Percentiles rank a stretch among this genome's conserved stretches.
phyloP scores from a whole-genome alignment of 2,329 filamentous ascomycete genomes.

The Paraphoma chrysanthemicola region DNA sequence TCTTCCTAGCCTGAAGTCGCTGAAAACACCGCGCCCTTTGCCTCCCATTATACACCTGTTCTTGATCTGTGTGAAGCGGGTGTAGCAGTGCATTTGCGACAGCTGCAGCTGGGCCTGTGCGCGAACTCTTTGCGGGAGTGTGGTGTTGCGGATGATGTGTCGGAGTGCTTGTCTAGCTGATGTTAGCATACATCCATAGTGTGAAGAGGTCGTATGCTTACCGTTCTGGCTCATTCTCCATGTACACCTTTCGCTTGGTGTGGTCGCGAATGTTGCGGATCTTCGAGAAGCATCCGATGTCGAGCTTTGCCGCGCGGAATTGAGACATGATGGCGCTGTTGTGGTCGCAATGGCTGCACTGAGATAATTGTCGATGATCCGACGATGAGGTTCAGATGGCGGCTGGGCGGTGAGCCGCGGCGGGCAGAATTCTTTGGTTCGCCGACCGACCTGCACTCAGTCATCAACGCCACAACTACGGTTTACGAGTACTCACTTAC shows the following conservation, averaged over 20 bases:
- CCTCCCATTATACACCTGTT: slow-evolving; percentile 93
- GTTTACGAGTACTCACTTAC: neutral
- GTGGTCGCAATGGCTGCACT: slow-evolving; percentile 11
- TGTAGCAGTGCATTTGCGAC: slow-evolving; percentile 95
- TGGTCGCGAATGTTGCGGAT: slow-evolving; percentile 89
- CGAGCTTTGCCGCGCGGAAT: slow-evolving; percentile 89
- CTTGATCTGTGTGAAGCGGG: slow-evolving; percentile 88
- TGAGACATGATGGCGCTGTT: slow-evolving; percentile 60
- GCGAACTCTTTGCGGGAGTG: slow-evolving; percentile 79
- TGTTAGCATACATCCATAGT: slow-evolving; percentile 4
- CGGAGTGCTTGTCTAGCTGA: slow-evolving; percentile 73
- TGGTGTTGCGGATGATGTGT: slow-evolving; percentile 93
- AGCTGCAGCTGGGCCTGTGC: slow-evolving; percentile 93
- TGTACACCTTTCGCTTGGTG: slow-evolving; percentile 93
- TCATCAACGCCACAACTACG: neutral
- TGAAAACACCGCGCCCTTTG: slow-evolving; percentile 87
- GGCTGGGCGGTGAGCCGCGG: slow-evolving; percentile 1
- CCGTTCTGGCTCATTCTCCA: slow-evolving; percentile 87
- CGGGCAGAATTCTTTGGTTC: slow-evolving; percentile 2
- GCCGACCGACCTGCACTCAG: neutral
- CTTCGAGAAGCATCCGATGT: slow-evolving; percentile 87
- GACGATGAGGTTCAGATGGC: slow-evolving; percentile 12
- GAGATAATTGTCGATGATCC: slow-evolving; percentile 2
- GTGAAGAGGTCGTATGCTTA: slow-evolving; percentile 50
- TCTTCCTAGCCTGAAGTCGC: slow-evolving; percentile 89